Conservation (phyloP, 163 green algal genomes). For the Prototheca stagnorum region DNA sequence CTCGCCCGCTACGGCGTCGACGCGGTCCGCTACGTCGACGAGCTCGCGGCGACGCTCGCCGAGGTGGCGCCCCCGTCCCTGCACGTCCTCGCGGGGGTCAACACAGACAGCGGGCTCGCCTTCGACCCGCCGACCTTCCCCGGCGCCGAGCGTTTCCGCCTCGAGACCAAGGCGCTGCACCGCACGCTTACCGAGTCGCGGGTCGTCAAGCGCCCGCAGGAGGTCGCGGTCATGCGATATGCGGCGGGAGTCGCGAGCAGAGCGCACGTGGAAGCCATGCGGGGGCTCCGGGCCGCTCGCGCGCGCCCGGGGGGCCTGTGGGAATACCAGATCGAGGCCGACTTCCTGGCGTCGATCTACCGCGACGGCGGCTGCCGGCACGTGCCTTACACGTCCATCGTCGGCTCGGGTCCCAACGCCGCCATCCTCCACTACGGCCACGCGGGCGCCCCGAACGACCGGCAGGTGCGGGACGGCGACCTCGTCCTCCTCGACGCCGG, state of each 20-base stretch:
- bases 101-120: constrained; percentile 59
- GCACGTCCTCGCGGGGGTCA: constrained; percentile 55
- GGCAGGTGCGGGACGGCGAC: constrained; percentile 47
- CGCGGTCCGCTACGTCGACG: constrained; percentile 54
- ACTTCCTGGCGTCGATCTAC: constrained; percentile 59
- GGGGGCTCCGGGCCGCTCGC: constrained; percentile 20
- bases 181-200: constrained; percentile 26
- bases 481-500: constrained; percentile 74
- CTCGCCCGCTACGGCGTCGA: constrained; percentile 46
- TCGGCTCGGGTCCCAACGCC: constrained; percentile 53
- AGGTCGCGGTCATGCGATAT: constrained; percentile 65
- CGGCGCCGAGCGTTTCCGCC: constrained; percentile 23
- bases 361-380: constrained; percentile 33
- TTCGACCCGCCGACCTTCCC: constrained; percentile 16
- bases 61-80: constrained; percentile 25
- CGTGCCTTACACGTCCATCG: constrained; percentile 67
- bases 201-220: constrained; percentile 30
- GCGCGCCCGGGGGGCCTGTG: constrained; percentile 45
- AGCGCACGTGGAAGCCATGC: constrained; percentile 59
- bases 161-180: constrained; percentile 37
- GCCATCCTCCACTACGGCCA: constrained; percentile 84
- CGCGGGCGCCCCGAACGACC: constrained; percentile 64
- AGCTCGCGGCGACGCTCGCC: constrained; percentile 39
- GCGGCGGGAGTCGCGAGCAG: constrained; percentile 42
- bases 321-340: constrained; percentile 72